Percentiles rank a stretch among this genome's conserved stretches.
These are phyloP conservation scores for Globisporangium splendens DNA, from an alignment of 352 stramenopile species.

Conservation along the genomic window DNA sequence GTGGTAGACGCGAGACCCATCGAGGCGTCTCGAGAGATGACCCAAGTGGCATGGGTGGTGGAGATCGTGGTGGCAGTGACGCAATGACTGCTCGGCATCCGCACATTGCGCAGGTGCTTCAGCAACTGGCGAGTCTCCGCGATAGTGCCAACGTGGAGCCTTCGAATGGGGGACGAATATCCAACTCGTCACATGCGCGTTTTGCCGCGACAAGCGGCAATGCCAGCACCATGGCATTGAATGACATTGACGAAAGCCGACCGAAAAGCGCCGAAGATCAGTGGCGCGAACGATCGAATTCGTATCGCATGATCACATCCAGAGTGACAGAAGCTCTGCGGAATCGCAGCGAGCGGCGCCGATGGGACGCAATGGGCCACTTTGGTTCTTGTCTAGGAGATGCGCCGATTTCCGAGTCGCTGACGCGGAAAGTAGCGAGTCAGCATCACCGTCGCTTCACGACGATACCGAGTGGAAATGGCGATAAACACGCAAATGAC, in stretches of 20 bases:
- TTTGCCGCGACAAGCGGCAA: not conserved
- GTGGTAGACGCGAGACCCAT: not conserved
- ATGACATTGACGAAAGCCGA: not conserved
- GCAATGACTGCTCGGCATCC: constrained; percentile 38
- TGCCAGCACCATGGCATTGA: not conserved
- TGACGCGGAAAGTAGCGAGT: constrained; percentile 14
- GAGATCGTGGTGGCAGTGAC: constrained; percentile 7
- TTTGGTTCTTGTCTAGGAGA: constrained; percentile 14
- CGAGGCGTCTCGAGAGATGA: not conserved
- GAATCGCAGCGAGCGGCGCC: constrained; percentile 24
- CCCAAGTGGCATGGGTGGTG: not conserved
- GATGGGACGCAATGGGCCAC: constrained; percentile 45
- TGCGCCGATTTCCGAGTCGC: constrained; percentile 6
- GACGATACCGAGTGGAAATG: too few species aligned
- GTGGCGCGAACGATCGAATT: constrained; percentile 41
- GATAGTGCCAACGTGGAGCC: constrained; percentile 1
- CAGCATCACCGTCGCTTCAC: not conserved
- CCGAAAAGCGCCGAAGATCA: constrained; percentile 20
- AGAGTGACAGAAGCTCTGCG: constrained; percentile 25
- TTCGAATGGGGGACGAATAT: not conserved
- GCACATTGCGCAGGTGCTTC: constrained; percentile 40
- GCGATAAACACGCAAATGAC: too few species aligned
- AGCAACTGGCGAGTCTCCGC: constrained; percentile 17
- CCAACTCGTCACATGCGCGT: not conserved
- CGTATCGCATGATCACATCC: constrained; percentile 42